Base-by-base conservation (phyloP, 768 basidiomycete species). In the Collybia sordida region DNA sequence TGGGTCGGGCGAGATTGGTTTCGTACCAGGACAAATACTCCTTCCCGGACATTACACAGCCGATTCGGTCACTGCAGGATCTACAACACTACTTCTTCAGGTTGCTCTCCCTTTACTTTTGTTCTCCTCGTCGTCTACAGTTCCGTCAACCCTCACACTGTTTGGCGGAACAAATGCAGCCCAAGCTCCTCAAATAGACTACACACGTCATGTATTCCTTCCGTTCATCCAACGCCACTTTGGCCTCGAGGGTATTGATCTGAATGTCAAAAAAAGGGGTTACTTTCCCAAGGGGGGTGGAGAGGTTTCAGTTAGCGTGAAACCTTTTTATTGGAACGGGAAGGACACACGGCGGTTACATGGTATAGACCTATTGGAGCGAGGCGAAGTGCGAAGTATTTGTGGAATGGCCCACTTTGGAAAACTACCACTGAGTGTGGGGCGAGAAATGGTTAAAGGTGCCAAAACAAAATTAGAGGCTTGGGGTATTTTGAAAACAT, bases 201-300 rank as follows among this genome's bases (percentile, higher is more conserved):
- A 89, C 62, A 78, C 77, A 3, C 72, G 80, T 42, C 69, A 81
- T 53, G 67, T 90, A 42, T 73, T 91, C 59, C 61, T 91, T 5
- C 89, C 88, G 0, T 92, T 91, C 62, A 64, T 89, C 24, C 69
- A 66, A 19, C 70, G 64, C 9, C 83, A 86, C 62, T 83, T 89
- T 61, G 74, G 75, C 1, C 56, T 74, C 15, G 61, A 64, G 7
- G 59, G 74, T 36, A 64, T 77, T 1, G 64, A 66, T 3, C 61
- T 90, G 21, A 63, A 76, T 21, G 66, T 90, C 42, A 57, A 66
- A 37, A 77, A 71, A 50, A 75, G 88, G 7, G 89, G 89, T 0
- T 90, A 89, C 66, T 87, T 70, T 54, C 89, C 89, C 0, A 82
- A 75, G 57, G 89, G 89, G 18, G 88, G 88, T 3, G 89, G 89